Percentiles rank a stretch among this genome's conserved stretches.
Evolutionary conservation across 2,329 filamentous ascomycete genomes (phyloP).

Genomic region (Madurella mycetomatis): DNA sequence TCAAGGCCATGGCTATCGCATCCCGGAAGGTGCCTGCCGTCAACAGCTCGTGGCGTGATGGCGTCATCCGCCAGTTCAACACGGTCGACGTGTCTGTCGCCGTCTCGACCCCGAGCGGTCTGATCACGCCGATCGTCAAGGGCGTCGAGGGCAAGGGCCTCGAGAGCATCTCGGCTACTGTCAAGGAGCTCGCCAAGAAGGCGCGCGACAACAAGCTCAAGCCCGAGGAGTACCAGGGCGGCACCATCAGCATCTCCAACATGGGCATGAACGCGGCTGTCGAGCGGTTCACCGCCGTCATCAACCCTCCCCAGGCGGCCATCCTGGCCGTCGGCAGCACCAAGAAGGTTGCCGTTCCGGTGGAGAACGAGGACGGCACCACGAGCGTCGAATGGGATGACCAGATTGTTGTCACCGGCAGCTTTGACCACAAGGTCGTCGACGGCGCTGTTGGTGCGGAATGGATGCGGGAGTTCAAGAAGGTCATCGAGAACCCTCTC

Average conservation of each 20-base stretch:
- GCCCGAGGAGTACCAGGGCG: constrained; percentile 98
- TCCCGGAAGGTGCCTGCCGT: constrained; percentile 90
- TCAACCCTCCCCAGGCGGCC: constrained; percentile 96
- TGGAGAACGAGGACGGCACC: constrained; percentile 77
- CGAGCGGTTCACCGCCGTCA: constrained; percentile 95
- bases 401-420: constrained; percentile 89
- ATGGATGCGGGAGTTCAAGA: constrained; percentile 96
- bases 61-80: constrained; percentile 88
- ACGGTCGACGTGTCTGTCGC: constrained; percentile 93
- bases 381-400: constrained; percentile 83
- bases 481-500: constrained; percentile 93
- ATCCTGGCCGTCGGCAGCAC: constrained; percentile 94
- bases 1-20: constrained; percentile 89
- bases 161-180: constrained; percentile 76
- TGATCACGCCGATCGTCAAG: constrained; percentile 97
- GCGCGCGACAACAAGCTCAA: constrained; percentile 97
- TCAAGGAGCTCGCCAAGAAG: constrained; percentile 97
- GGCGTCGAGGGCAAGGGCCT: constrained; percentile 83
- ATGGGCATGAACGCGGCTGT: constrained; percentile 99
- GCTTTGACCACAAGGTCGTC: constrained; percentile 98
- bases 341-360: constrained; percentile 88
- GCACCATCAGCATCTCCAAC: constrained; percentile 99
- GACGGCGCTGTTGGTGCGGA: constrained; percentile 95
- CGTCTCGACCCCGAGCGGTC: constrained; percentile 84
- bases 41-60: constrained; percentile 92